These are phyloP conservation scores for Crepidotus variabilis DNA, from an alignment of 768 basidiomycete genomes.

Conservation along the genomic window DNA sequence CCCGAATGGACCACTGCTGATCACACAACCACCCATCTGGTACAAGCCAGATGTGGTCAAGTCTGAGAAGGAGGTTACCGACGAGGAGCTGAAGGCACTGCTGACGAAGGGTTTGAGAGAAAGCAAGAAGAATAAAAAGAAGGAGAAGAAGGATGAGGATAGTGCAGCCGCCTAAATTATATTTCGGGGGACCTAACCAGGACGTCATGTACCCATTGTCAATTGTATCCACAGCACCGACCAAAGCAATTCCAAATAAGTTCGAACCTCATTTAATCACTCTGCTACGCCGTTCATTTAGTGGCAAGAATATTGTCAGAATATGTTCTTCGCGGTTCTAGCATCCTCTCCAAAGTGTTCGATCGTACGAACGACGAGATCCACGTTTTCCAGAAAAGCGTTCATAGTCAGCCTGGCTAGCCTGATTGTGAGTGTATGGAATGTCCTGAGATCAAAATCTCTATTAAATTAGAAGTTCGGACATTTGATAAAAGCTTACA, in stretches of 20 bases:
- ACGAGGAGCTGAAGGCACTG: constrained; percentile 79
- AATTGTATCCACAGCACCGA: too few relatives aligned
- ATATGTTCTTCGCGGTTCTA: constrained; percentile 21
- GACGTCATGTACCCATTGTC: not conserved
- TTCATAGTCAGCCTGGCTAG: constrained; percentile 83
- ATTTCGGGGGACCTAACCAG: constrained; percentile 1
- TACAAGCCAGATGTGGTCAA: constrained; percentile 90
- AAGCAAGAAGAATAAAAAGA: constrained; percentile 91
- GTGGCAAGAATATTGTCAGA: not conserved
- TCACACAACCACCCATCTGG: constrained; percentile 89
- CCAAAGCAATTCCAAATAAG: too few relatives aligned
- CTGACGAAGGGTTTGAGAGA: constrained; percentile 80
- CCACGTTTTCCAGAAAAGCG: constrained; percentile 85
- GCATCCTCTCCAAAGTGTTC: constrained; percentile 76
- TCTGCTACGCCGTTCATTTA: too few relatives aligned
- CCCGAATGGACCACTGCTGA: constrained; percentile 80
- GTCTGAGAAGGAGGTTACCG: constrained; percentile 85
- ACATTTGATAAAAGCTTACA: constrained; percentile 46
- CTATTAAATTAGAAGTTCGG: constrained; percentile 6
- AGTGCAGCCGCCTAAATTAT: constrained; percentile 23
- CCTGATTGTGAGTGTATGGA: constrained; percentile 76
- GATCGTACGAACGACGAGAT: constrained; percentile 80
- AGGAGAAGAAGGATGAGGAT: constrained; percentile 53
- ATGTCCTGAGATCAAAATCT: constrained; percentile 41
- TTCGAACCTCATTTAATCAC: too few relatives aligned